Base-by-base conservation (phyloP, 2,329 filamentous ascomycete species). In the Pseudocercospora fuligena region DNA sequence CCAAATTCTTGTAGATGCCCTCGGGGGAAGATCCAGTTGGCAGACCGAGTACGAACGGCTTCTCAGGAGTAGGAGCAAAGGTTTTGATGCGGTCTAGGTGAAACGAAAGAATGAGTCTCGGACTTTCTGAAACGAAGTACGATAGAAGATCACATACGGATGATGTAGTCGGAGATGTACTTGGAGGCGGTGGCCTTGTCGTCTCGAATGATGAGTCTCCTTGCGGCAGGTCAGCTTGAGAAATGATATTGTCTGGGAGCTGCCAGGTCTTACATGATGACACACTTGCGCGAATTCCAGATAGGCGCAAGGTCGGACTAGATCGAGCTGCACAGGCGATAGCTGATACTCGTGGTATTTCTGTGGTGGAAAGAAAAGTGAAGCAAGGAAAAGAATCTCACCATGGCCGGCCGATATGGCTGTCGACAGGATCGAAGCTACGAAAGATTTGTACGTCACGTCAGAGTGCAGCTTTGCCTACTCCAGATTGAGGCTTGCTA, bases 141-240 rank as follows among this genome's bases (percentile, higher is more conserved):
- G 40, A 43, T 63, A 31, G 46, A 54, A 57, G 64, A 33, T 64
- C 29, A 66, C 83, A 73, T 81, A 89, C 88, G 85, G 80, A 94
- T 88, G 73, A 95, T 90, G 80, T 94, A 93, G 78, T 92, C 89
- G 68, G 92, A 91, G 72, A 94, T 90, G 79, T 94, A 93, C 73
- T 85, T 84, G 75, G 91, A 92, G 64, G 90, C 90, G 69, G 85
- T 82, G 63, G 84, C 79, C 73, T 90, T 85, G 75, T 92, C 86
- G 78, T 94, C 89, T 78, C 91, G 87, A 77, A 95, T 91, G 80
- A 95, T 94, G 76, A 95, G 87, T 82, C 92, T 89, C 92, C 92
- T 95, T 60, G 53, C 25, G 25, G 43, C 60, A n/a, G 47, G 47
- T 64, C 16, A 63, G 56, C 51, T 40, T 19, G 1, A 11, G 4